Percentiles rank a stretch among this genome's conserved stretches.
These are phyloP conservation scores for Ceratocystis eucalypticola DNA, from an alignment of 2,329 filamentous ascomycete species.

Conservation along the genomic window DNA sequence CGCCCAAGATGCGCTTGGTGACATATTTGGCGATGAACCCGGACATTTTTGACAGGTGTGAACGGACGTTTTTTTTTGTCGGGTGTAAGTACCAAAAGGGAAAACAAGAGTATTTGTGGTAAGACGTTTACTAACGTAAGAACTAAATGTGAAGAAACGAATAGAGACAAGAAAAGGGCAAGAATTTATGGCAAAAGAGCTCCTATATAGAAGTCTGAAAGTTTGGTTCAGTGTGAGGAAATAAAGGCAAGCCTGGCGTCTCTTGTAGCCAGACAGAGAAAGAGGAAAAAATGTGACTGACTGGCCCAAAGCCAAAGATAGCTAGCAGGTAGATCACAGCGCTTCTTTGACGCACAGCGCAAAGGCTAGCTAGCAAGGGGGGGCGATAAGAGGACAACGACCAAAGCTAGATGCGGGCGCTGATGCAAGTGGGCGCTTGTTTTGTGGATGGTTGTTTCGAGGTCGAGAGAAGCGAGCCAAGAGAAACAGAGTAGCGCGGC, in stretches of 20 bases:
- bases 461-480: neutral
- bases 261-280: too few relatives aligned
- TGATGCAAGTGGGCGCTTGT: neutral
- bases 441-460: neutral
- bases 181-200: neutral
- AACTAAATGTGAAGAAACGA: neutral
- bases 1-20: constrained; percentile 43
- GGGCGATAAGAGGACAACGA: neutral
- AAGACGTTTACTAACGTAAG: neutral
- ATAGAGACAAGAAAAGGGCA: neutral
- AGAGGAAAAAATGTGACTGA: too few relatives aligned
- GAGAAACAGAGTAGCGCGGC: neutral
- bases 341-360: neutral
- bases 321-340: neutral
- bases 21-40: constrained; percentile 40
- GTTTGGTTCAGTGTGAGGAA: too few relatives aligned
- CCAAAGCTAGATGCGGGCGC: neutral
- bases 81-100: neutral
- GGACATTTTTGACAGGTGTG: constrained; percentile 32
- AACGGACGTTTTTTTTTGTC: neutral
- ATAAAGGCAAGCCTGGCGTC: too few relatives aligned
- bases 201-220: neutral
- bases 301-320: too few relatives aligned
- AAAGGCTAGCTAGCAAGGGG: neutral
- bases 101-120: neutral